A percentile compares a stretch with the other conserved stretches of the same genome.
Conservation (phyloP, 2,329 filamentous ascomycete species). For the Exophiala dermatitidis region DNA sequence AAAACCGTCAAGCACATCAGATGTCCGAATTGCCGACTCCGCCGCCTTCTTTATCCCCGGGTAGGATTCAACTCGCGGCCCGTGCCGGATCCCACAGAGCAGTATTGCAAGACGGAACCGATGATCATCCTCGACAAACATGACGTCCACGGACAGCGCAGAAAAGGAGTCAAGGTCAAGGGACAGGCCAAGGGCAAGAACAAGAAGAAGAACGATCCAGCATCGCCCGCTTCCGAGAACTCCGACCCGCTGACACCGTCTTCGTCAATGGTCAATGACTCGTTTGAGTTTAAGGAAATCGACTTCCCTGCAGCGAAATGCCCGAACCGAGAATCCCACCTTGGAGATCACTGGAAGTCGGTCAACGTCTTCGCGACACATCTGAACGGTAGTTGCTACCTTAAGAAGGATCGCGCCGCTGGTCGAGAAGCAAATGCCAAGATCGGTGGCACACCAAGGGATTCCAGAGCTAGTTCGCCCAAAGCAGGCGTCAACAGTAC, state of each 20-base stretch:
- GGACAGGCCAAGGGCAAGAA: conserved; percentile 36
- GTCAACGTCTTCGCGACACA: conserved; percentile 28
- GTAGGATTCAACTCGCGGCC: conserved; percentile 45
- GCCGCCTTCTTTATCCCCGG: conserved; percentile 52
- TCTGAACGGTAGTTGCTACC: conserved; percentile 26
- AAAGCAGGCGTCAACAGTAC: conserved; percentile 23
- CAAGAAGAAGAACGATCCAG: conserved; percentile 41
- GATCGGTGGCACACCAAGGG: conserved; percentile 25
- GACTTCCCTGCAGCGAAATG: conserved; percentile 27
- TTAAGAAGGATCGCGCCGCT: conserved; percentile 25
- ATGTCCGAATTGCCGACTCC: conserved; percentile 55
- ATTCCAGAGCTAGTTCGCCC: conserved; percentile 27
- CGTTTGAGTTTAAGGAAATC: conserved; percentile 28
- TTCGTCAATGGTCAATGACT: conserved; percentile 23
- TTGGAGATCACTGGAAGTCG: conserved; percentile 28
- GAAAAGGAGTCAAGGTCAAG: conserved; percentile 28
- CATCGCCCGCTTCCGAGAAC: conserved; percentile 30
- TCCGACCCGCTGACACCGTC: conserved; percentile 26
- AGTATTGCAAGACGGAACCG: conserved; percentile 54
- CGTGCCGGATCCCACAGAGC: conserved; percentile 41
- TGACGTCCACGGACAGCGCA: conserved; percentile 50
- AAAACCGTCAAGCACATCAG: conserved; percentile 53
- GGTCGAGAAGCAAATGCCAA: conserved; percentile 27
- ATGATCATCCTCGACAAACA: conserved; percentile 52
- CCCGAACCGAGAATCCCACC: conserved; percentile 27